phyloP scores from a whole-genome alignment of 306 rosid genomes.

The Amphicarpaea edgeworthii region DNA sequence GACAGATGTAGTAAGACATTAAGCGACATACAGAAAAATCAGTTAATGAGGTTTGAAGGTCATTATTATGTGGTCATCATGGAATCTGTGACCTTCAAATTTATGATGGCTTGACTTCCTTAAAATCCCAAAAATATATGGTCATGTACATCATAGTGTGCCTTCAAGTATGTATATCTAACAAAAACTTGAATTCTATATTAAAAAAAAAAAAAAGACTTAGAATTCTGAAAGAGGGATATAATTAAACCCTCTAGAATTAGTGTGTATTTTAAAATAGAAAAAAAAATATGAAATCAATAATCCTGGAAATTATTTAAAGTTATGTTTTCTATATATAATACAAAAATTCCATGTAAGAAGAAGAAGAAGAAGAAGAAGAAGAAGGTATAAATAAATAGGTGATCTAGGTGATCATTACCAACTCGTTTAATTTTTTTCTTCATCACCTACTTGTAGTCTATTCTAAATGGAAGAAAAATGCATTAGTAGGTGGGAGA shows the following conservation, averaged over 20 bases:
- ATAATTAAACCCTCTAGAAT: not conserved
- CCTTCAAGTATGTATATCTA: slow-evolving; percentile 2
- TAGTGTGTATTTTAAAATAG: not conserved
- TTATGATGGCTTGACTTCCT: slow-evolving; percentile 26
- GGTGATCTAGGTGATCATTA: too few species aligned
- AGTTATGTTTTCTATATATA: not conserved
- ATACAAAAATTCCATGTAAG: too few species aligned
- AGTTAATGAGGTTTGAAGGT: slow-evolving; percentile 9
- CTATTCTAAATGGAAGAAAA: too few species aligned
- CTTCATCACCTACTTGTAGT: too few species aligned
- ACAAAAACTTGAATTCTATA: too few species aligned
- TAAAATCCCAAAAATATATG: slow-evolving; percentile 24
- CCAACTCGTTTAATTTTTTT: too few species aligned
- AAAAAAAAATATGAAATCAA: not conserved
- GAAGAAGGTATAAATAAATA: too few species aligned
- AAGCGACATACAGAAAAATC: not conserved
- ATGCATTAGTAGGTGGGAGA: not conserved
- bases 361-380: too few species aligned
- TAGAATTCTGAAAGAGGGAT: not conserved
- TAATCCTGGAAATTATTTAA: not conserved
- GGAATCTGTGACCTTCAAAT: slow-evolving; percentile 31
- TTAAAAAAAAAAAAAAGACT: too few species aligned
- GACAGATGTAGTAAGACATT: slow-evolving; percentile 30
- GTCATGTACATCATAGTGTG: not conserved
- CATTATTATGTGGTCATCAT: slow-evolving; percentile 6